Evolutionary conservation across 2,329 filamentous ascomycete genomes (phyloP).

Genomic region (Claviceps pazoutovae): DNA sequence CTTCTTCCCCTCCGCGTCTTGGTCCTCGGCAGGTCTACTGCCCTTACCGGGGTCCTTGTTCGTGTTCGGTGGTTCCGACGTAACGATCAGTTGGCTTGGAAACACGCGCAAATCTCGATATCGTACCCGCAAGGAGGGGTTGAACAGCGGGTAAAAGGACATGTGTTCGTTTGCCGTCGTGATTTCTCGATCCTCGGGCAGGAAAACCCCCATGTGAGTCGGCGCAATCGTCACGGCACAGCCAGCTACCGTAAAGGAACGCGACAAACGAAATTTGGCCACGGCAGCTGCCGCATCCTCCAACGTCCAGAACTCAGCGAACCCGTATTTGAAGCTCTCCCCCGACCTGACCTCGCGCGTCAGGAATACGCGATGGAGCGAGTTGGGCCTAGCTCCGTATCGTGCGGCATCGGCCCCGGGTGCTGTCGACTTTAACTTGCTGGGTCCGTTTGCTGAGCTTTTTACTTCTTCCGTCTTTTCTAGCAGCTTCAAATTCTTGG

Average conservation of each 20-base stretch:
- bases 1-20: constrained; percentile 22
- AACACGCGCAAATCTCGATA: constrained; percentile 69
- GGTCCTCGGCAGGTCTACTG: constrained; percentile 12
- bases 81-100: constrained; percentile 48
- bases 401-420: constrained; percentile 42
- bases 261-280: constrained; percentile 54
- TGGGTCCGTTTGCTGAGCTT: constrained; percentile 28
- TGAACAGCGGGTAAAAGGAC: constrained; percentile 58
- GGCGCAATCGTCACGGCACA: constrained; percentile 57
- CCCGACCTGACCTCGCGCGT: constrained; percentile 59
- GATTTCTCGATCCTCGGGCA: constrained; percentile 50
- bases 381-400: constrained; percentile 57
- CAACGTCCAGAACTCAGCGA: constrained; percentile 67
- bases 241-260: constrained; percentile 66
- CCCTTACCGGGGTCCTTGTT: constrained; percentile 13
- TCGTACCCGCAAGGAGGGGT: constrained; percentile 51
- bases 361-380: constrained; percentile 63
- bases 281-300: constrained; percentile 65
- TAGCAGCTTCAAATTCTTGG: constrained; percentile 59
- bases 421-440: constrained; percentile 46
- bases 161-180: constrained; percentile 43
- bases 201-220: constrained; percentile 75
- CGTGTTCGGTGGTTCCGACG: constrained; percentile 30
- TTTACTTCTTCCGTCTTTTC: constrained; percentile 43
- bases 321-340: constrained; percentile 68